Base-by-base conservation (phyloP, 2,329 filamentous ascomycete genomes). In the Colletotrichum sp. region DNA sequence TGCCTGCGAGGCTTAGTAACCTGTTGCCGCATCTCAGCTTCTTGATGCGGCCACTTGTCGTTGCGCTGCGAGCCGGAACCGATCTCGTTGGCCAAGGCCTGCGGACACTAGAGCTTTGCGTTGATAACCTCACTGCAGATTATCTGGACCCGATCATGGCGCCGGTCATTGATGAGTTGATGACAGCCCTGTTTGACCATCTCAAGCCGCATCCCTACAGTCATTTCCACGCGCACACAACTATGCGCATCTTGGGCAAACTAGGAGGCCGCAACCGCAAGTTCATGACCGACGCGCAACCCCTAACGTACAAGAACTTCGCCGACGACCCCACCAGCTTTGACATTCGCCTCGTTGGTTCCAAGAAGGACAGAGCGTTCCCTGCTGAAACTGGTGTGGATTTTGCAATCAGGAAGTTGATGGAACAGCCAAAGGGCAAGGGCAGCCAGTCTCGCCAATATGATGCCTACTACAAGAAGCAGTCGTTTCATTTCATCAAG, bases 111-210 rank as follows among this genome's bases (percentile, higher is more conserved):
- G 97, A 99, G 80, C 90, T 99, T 3, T 99, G 97, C 79, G 97
- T 99, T 21, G 97, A 99, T 76, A 99, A 99, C 78, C 89, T 99
- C 1, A 99, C 97, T 0, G 96, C 97, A 0, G 97, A 99, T 80
- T 99, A 99, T 80, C 87, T 99, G 16, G 97, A 99, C 78, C 97
- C 97, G 0, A 98, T 99, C 79, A 99, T 99, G 96, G 95, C 96
- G 3, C 97, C 97, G 0, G 97, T 98, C 31, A 98, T 99, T 83
- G 96, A 99, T 79, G 97, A 99, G 81, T 88, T 99, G 58, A 99
- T 99, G 97, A 97, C 95, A 61, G 96, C 96, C 2, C 88, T 99
- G 2, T 99, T 98, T 89, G 96, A 98, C 76, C 97, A 99, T 82
- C 89, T 99, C 55, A 94, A 94, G 78, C 97, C 97, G 9, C 93